Percentiles rank a stretch among this genome's conserved stretches.
Evolutionary conservation across 495 filamentous ascomycete genomes (phyloP).

Genomic region (Hyaloscypha variabilis): DNA sequence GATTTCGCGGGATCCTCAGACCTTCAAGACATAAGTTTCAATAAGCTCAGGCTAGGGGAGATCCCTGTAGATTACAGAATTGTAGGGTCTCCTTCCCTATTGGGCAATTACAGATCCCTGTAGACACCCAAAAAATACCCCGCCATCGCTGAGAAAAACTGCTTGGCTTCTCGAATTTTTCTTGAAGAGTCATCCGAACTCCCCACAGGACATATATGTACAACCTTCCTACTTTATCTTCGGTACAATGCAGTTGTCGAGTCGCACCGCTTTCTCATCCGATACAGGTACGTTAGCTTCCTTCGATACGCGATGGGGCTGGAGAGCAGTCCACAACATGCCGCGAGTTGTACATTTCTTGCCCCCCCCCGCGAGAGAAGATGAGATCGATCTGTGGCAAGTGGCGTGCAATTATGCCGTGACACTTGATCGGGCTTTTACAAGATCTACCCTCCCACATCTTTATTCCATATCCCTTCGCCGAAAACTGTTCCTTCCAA

Average conservation of each 20-base stretch:
- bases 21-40: background rate
- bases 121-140: background rate
- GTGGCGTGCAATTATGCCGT: constrained; percentile 88
- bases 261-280: constrained; percentile 20
- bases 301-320: constrained; percentile 17
- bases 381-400: background rate
- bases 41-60: background rate
- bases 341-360: background rate
- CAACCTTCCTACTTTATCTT: constrained; percentile 9
- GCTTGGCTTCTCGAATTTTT: background rate
- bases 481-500: background rate
- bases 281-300: constrained; percentile 23
- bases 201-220: constrained; percentile 10
- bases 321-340: constrained; percentile 7
- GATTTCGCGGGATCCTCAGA: background rate
- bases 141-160: background rate
- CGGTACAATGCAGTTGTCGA: constrained; percentile 23
- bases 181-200: background rate
- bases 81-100: background rate
- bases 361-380: background rate
- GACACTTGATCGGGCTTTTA: constrained; percentile 96
- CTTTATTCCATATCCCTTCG: constrained; percentile 23
- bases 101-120: background rate
- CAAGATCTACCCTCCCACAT: constrained; percentile 79
- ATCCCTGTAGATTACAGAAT: background rate